phyloP scores from a whole-genome alignment of 2,329 filamentous ascomycete genomes.

The Ampelomyces quisqualis region DNA sequence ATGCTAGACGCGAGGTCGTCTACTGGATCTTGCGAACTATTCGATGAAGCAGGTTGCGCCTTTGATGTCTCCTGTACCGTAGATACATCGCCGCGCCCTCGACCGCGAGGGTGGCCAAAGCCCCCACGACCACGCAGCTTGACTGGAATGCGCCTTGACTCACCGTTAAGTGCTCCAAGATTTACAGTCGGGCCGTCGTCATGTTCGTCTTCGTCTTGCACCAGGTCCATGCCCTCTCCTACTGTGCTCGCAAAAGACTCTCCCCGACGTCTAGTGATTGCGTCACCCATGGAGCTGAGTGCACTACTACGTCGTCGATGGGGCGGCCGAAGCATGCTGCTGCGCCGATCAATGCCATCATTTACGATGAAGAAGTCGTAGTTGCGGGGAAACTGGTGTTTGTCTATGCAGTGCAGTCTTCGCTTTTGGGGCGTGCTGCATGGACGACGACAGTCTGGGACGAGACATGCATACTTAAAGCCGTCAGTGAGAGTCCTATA shows the following conservation, averaged over 20 bases:
- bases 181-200: too few relatives aligned
- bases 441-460: conserved; percentile 81
- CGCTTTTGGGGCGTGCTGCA: conserved; percentile 83
- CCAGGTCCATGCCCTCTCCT: conserved; percentile 28
- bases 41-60: not conserved
- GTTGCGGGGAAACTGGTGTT: conserved; percentile 79
- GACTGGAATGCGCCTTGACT: conserved; percentile 18
- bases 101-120: conserved; percentile 25
- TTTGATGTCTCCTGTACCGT: conserved; percentile 8
- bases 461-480: conserved; percentile 77
- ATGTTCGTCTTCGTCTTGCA: conserved; percentile 16
- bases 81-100: conserved; percentile 14
- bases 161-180: too few relatives aligned
- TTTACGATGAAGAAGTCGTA: conserved; percentile 65
- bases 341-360: conserved; percentile 82
- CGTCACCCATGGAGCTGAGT: conserved; percentile 16
- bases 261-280: conserved; percentile 14
- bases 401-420: conserved; percentile 82
- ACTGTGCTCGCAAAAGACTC: conserved; percentile 21
- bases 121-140: conserved; percentile 36
- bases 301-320: conserved; percentile 39
- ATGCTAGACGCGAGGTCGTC: conserved; percentile 66
- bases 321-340: conserved; percentile 66
- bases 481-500: conserved; percentile 10
- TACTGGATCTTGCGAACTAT: conserved; percentile 55